Evolutionary conservation across 2,329 filamentous ascomycete species (phyloP).

Genomic region (Pseudocercospora macadamiae): DNA sequence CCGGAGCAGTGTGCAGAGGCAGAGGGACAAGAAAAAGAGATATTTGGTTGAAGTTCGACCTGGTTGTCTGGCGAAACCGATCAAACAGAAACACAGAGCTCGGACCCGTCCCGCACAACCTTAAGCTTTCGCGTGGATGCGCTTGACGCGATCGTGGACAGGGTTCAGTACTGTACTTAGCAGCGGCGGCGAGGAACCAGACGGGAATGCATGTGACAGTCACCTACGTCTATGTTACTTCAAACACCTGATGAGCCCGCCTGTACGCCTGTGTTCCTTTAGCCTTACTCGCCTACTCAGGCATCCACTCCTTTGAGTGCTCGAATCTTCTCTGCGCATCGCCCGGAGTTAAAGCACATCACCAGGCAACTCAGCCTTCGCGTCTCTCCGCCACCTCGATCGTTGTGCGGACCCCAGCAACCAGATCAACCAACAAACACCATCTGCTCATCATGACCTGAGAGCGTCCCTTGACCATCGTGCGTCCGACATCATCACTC

Average conservation of each 20-base stretch:
- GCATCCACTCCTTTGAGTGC: not conserved
- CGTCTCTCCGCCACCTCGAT: not conserved
- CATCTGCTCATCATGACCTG: constrained; percentile 4
- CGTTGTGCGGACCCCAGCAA: not conserved
- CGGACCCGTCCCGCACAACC: not conserved
- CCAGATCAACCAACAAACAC: not conserved
- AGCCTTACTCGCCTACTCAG: not conserved
- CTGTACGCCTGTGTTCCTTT: too few relatives aligned
- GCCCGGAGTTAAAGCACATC: not conserved
- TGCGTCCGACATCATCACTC: not conserved
- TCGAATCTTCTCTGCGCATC: not conserved
- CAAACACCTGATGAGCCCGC: too few relatives aligned
- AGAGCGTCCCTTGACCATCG: not conserved
- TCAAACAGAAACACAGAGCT: not conserved
- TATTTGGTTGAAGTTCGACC: not conserved
- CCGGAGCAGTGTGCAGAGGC: not conserved
- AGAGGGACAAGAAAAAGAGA: not conserved
- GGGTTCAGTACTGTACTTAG: too few relatives aligned
- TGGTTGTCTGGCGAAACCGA: constrained; percentile 1
- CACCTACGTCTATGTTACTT: not conserved
- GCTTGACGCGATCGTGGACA: not conserved
- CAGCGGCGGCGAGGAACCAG: too few relatives aligned
- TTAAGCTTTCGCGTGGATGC: not conserved
- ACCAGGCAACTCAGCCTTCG: constrained; percentile 8
- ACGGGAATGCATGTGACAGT: not conserved